phyloP scores from a whole-genome alignment of 225 moss, liverwort and hornwort species.

The Pleurozium schreberi region DNA sequence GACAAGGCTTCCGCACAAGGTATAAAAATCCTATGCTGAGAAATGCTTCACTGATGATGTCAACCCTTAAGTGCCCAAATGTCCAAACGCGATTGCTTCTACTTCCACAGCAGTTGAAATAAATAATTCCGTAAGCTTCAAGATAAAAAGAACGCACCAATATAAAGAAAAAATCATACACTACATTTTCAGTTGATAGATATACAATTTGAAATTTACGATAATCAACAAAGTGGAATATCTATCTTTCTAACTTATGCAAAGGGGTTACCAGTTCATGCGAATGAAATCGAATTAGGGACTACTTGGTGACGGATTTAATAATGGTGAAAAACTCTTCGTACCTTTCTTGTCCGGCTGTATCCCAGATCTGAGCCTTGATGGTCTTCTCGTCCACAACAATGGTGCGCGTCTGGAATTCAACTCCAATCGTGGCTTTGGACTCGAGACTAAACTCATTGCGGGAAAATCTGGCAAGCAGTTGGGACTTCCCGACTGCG shows the following conservation, averaged over 20 bases:
- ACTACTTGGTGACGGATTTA: neutral
- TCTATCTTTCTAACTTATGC: neutral
- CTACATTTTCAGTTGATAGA: neutral
- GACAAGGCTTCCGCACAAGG: neutral
- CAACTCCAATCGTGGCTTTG: slow-evolving; percentile 91
- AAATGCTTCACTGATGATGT: neutral
- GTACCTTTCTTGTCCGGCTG: slow-evolving; percentile 96
- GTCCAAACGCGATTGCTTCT: neutral
- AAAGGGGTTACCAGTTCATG: neutral
- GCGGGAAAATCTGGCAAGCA: slow-evolving; percentile 83
- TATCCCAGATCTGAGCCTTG: slow-evolving; percentile 98
- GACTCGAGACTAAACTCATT: slow-evolving; percentile 96
- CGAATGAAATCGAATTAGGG: neutral
- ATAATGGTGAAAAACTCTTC: neutral
- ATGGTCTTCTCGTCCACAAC: slow-evolving; percentile 82
- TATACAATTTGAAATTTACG: neutral
- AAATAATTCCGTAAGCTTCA: neutral
- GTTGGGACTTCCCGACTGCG: slow-evolving; percentile 91
- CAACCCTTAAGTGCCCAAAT: neutral
- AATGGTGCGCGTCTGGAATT: slow-evolving; percentile 89
- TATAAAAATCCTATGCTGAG: neutral
- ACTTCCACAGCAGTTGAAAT: neutral
- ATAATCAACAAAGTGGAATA: neutral
- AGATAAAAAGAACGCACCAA: neutral
- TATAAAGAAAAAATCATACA: neutral